phyloP scores from a whole-genome alignment of 2,329 filamentous ascomycete genomes.

The Aspergillus fumigatus region DNA sequence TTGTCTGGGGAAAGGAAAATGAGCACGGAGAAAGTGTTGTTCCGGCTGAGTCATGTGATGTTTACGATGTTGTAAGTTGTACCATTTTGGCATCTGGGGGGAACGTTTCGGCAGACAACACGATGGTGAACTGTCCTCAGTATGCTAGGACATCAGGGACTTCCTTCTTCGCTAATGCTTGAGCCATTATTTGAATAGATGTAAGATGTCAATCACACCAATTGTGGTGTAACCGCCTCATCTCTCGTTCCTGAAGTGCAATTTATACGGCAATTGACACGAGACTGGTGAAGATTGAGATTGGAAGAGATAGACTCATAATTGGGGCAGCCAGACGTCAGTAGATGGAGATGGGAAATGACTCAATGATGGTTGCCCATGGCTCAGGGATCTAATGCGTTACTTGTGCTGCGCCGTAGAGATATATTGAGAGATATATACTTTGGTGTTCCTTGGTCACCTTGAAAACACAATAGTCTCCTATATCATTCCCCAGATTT shows the following conservation, averaged over 20 bases:
- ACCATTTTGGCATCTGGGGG: background rate
- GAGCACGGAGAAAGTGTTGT: background rate
- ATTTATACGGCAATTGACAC: background rate
- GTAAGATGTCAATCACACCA: background rate
- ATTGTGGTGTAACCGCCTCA: background rate
- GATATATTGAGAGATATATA: background rate
- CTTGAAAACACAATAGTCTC: background rate
- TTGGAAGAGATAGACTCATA: background rate
- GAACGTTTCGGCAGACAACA: background rate
- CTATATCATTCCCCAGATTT: background rate
- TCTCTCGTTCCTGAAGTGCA: background rate
- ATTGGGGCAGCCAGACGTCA: background rate
- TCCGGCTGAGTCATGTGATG: constrained; percentile 3
- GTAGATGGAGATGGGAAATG: background rate
- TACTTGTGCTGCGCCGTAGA: background rate
- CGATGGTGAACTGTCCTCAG: background rate
- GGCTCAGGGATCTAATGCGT: background rate
- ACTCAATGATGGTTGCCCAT: background rate
- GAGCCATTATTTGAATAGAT: background rate
- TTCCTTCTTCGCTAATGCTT: background rate
- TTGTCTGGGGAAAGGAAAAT: background rate
- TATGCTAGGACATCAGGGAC: background rate
- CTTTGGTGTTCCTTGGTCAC: background rate
- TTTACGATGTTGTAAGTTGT: background rate
- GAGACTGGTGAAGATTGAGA: background rate